Base-by-base conservation (phyloP, 192 early-diverging fungal species). In the Lobosporangium transversale region DNA sequence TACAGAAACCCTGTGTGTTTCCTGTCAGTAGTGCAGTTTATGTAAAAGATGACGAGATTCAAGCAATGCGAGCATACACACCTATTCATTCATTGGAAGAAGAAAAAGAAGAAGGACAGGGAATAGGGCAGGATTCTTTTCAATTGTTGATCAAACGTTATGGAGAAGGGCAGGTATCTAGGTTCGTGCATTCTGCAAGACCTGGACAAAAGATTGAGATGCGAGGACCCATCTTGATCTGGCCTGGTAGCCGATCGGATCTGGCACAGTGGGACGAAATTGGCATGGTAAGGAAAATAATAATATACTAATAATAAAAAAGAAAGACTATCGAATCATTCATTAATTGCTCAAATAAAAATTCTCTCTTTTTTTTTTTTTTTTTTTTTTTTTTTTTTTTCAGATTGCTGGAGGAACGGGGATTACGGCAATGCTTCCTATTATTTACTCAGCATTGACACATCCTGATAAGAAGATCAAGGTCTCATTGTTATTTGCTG, bases 321-420 rank as follows among this genome's bases (percentile, higher is more conserved):
- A 36, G 3, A 4, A 10, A 2, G 45, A 47, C 40, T 17, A 42
- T 42, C 17, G 40, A 17, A 20, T 44, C 32, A 27, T 8, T 54
- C 26, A 31, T 23, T 14, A 2, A 35, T 9, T 18, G 5, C 18
- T 24, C 23, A 30, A 17, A 42, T 42, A n/a, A 42, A 12, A 12
- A 12, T 42, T 42, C 9, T 42, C 44, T 14, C 15, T 45, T 20
- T 45, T 45, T 45, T 45, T 45, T 24, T 50, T 50, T 50, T 9
- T 8, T 30, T 8, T 18, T 32, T 53, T 26, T 23, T 53, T 42
- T 64, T 42, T 21, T 32, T 47, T 24, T 44, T 23, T 3, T 21
- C 80, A 87, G 85, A 83, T 93, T 56, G 90, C 90, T 43, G 92
- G 92, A 70, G 92, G 92, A n/a, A 91, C 92, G 2, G 92, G 92